Evolutionary conservation across 306 rosid genomes (phyloP), one percentile per base, ranked within the genome.

Genomic region (Cucumis sativus): DNA sequence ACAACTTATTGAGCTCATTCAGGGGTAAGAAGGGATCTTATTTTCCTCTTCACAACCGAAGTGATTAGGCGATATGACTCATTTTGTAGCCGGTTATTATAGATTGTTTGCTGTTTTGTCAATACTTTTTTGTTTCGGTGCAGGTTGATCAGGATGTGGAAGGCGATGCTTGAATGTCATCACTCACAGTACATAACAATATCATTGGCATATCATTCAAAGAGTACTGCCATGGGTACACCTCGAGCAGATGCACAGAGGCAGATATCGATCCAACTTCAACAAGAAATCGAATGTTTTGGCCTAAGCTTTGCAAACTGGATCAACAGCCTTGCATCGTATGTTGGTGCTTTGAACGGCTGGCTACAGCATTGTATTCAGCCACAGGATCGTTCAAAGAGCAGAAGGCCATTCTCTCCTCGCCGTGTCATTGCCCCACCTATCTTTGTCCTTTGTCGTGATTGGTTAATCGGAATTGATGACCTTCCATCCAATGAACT

Each of bases 151-250:
- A 84, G 92, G 75, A 95, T 92, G 99, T 95, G 99, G 97, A 95
- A 90, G 86, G 95, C 97, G 43, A 95, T 95, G 97, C 97, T 95
- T 51, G 97, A 95, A 83, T 95, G 91, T 75, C 99, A 95, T 85
- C 97, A 95, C 69, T 92, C 99, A 4, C 99, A 95, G 82, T 95
- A 92, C 87, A 95, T 95, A 49, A 95, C 99, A 55, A 91, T 95
- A 87, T 95, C 99, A 23, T 80, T 95, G 82, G 97, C 99, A 41
- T 95, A 95, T 78, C 99, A 95, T 80, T 90, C 96, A 40, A 90
- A 84, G 84, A 86, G 82, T 68, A 68, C 76, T 6, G 23, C 87
- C 12, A 75, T 83, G 15, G 88, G 88, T 75, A 66, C 86, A 39
- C 77, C 89, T 76, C 91, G 74, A 87, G 97, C 93, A 57, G 92